phyloP scores from a whole-genome alignment of 495 filamentous ascomycete species.

The Penicillium herquei region DNA sequence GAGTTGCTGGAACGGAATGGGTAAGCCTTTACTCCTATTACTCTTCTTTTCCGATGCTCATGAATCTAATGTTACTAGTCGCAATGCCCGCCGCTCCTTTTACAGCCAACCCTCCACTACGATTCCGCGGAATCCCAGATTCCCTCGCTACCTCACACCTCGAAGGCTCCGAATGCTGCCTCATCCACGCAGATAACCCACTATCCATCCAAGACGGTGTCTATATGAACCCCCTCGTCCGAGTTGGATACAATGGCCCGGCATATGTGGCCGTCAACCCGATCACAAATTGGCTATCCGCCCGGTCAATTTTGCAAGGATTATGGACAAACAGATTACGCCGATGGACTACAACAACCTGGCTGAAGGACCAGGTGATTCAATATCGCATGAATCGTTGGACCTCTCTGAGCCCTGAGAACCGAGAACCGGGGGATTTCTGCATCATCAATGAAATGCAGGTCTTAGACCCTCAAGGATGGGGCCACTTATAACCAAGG shows the following conservation, averaged over 20 bases:
- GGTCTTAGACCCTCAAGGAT: conserved; percentile 69
- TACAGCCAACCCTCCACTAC: conserved; percentile 40
- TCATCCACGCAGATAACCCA: conserved; percentile 75
- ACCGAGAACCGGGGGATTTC: conserved; percentile 54
- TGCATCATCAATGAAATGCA: conserved; percentile 88
- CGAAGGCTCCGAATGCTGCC: conserved; percentile 80
- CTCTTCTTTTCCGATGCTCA: neutral
- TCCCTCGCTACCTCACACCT: conserved; percentile 64
- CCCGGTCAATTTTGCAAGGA: conserved; percentile 33
- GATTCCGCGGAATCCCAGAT: conserved; percentile 72
- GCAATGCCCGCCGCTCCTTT: conserved; percentile 61
- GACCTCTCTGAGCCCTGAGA: conserved; percentile 32
- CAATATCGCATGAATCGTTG: conserved; percentile 40
- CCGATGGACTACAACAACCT: conserved; percentile 44
- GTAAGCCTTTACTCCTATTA: conserved; percentile 23
- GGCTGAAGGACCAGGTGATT: conserved; percentile 38
- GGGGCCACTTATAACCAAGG: conserved; percentile 62
- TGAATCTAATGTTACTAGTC: conserved; percentile 31
- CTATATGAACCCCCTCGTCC: conserved; percentile 74
- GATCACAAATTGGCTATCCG: conserved; percentile 37
- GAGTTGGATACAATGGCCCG: conserved; percentile 64
- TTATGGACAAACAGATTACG: conserved; percentile 59
- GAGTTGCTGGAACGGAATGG: conserved; percentile 85
- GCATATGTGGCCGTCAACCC: conserved; percentile 57
- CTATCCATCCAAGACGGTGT: conserved; percentile 55